A percentile compares a stretch with the other conserved stretches of the same genome.
Conservation (phyloP, 1,284 basidiomycete genomes). For the Trichosporon sp. region DNA sequence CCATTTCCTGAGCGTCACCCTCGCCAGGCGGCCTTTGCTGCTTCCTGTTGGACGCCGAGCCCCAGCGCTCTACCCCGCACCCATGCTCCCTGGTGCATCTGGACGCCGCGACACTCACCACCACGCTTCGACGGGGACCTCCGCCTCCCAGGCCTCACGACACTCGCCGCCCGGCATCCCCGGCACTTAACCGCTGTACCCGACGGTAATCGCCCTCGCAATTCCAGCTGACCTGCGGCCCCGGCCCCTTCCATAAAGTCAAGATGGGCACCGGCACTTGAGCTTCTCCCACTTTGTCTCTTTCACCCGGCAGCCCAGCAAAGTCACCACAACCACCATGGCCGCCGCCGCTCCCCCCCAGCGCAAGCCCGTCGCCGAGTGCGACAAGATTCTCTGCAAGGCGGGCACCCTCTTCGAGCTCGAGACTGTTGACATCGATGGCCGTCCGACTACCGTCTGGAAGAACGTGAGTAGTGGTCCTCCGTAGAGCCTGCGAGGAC, state of each 20-base stretch:
- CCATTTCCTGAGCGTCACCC: background rate
- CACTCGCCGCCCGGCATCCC: background rate
- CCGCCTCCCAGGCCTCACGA: background rate
- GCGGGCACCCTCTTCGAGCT: slow-evolving; percentile 39
- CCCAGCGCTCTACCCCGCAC: background rate
- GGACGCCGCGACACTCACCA: background rate
- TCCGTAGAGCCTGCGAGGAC: too few species aligned
- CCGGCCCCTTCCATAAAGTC: background rate
- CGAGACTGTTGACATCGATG: slow-evolving; percentile 28
- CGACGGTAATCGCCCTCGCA: background rate
- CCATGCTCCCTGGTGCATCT: background rate
- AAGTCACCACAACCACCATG: background rate
- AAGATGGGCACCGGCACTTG: background rate
- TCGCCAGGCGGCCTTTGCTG: background rate
- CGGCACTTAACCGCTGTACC: background rate
- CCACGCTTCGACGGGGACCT: background rate
- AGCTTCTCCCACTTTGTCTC: background rate
- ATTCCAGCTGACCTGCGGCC: background rate
- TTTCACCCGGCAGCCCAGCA: background rate
- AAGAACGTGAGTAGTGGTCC: slow-evolving; percentile 34
- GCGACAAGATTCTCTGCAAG: slow-evolving; percentile 38
- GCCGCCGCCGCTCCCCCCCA: background rate
- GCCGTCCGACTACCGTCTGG: slow-evolving; percentile 30
- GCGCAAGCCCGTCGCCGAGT: background rate
- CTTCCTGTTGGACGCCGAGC: background rate